These are phyloP conservation scores for Hericium rajendrae DNA, from an alignment of 768 basidiomycete species.

Conservation along the genomic window DNA sequence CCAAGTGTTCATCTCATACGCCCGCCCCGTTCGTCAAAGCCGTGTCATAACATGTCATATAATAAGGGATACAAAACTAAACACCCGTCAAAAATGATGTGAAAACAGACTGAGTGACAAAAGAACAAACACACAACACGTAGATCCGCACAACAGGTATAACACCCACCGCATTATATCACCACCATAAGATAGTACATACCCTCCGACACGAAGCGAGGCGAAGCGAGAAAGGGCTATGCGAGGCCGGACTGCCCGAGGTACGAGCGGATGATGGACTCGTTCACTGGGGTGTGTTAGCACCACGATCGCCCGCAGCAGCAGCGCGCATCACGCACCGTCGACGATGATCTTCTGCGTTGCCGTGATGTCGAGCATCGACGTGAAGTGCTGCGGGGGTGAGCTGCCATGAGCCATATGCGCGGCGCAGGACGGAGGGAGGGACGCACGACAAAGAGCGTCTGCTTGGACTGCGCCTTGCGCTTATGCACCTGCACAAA, in stretches of 20 bases:
- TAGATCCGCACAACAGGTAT: too few relatives aligned
- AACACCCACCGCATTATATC: too few relatives aligned
- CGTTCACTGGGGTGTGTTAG: constrained; percentile 35
- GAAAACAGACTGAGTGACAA: too few relatives aligned
- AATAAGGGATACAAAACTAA: too few relatives aligned
- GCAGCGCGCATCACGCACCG: not conserved
- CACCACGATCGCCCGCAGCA: not conserved
- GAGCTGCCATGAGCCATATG: not conserved
- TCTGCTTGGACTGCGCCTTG: constrained; percentile 47
- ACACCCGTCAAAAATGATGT: too few relatives aligned
- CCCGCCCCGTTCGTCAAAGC: too few relatives aligned
- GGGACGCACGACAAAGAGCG: constrained; percentile 54
- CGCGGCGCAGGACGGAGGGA: not conserved
- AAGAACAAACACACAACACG: too few relatives aligned
- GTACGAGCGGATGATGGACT: constrained; percentile 57
- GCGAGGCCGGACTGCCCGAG: constrained; percentile 33
- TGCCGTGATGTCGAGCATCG: constrained; percentile 62
- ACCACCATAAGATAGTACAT: too few relatives aligned
- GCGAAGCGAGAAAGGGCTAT: not conserved
- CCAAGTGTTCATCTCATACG: too few relatives aligned
- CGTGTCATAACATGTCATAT: too few relatives aligned
- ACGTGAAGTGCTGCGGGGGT: constrained; percentile 49
- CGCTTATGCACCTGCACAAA: constrained; percentile 67
- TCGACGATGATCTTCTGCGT: constrained; percentile 32
- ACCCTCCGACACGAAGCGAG: too few relatives aligned